Base-by-base conservation (phyloP, 2,329 filamentous ascomycete genomes). In the Colletotrichum tropicale region DNA sequence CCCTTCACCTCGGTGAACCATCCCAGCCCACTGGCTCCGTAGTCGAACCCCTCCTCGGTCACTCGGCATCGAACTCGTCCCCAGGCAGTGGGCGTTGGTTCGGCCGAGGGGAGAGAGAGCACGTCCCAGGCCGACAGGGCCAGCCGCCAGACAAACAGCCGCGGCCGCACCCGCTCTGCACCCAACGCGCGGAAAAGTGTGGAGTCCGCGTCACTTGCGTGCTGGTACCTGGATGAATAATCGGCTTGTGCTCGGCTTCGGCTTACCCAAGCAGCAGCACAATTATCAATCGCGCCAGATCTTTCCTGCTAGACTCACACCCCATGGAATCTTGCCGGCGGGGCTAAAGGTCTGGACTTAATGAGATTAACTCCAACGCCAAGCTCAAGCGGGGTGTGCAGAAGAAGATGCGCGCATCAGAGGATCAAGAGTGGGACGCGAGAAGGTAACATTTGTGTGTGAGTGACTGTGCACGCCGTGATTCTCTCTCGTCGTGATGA, bases 231-330 rank as follows among this genome's bases (percentile, higher is more conserved):
- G 32, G 55, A 75, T 75, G 73, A 75, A 61, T 68, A 73, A 75
- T 75, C 32, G n/a, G 10, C 16, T 32, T 62, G 28, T 38, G 32
- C 56, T 55, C 61, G 55, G 55, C 62, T 26, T 64, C 69, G 61
- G 73, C 73, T 75, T 75, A 75, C 62, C 36, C 52, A 58, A 75
- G 28, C 73, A 64, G 6, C 43, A 21, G 36, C 61, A 61, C 55
- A 72, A 26, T 58, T 58, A 16, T 43, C 52, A 66, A 43, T 43
- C 32, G 16, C 43, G n/a, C 7, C 4, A 30, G 43, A 21, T 52
- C 7, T 26, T 10, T 6, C 32, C 3, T 43, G 36, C 32, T 48
- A 56, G 12, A 21, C 28, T 6, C 66, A 28, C 71, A 62, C 60
- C 26, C 38, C 28, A 52, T 52, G 43, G 43, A 52, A 52, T 48